phyloP scores from a whole-genome alignment of 2,329 filamentous ascomycete genomes.

The Aureobasidium mangrovei region DNA sequence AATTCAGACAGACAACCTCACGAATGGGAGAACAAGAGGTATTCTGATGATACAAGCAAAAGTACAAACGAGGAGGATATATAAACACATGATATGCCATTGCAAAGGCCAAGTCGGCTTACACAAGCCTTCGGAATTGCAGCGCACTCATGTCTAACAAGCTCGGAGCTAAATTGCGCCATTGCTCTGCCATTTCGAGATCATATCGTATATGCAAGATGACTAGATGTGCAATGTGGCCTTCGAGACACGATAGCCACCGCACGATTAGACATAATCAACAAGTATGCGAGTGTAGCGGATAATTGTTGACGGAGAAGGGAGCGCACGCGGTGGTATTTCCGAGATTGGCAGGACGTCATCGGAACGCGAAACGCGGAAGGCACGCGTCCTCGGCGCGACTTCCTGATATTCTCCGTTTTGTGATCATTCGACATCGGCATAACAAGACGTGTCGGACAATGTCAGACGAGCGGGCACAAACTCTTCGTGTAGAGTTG shows the following conservation, averaged over 20 bases:
- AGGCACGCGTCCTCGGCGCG: slow-evolving; percentile 6
- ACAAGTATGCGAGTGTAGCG: neutral
- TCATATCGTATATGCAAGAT: neutral
- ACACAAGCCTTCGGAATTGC: slow-evolving; percentile 12
- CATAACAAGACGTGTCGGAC: slow-evolving; percentile 1
- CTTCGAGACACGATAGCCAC: neutral
- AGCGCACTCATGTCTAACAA: slow-evolving; percentile 9
- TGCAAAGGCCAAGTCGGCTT: neutral
- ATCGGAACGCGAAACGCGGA: neutral
- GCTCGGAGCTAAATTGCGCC: slow-evolving; percentile 4
- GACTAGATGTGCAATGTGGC: neutral
- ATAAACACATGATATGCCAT: neutral
- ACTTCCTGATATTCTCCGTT: neutral
- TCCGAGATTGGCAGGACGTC: slow-evolving; percentile 7
- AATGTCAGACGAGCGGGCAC: slow-evolving; percentile 10
- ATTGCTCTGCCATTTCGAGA: neutral
- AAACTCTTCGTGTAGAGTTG: slow-evolving; percentile 53
- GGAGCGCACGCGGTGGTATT: neutral
- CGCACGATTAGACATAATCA: too few species aligned
- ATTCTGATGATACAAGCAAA: too few species aligned
- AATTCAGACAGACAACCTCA: too few species aligned
- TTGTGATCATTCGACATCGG: neutral
- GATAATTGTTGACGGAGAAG: neutral
- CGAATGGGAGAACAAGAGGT: too few species aligned
- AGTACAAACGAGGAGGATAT: too few species aligned